Evolutionary conservation across 2,329 filamentous ascomycete species (phyloP).

Genomic region (Apiospora hydei): DNA sequence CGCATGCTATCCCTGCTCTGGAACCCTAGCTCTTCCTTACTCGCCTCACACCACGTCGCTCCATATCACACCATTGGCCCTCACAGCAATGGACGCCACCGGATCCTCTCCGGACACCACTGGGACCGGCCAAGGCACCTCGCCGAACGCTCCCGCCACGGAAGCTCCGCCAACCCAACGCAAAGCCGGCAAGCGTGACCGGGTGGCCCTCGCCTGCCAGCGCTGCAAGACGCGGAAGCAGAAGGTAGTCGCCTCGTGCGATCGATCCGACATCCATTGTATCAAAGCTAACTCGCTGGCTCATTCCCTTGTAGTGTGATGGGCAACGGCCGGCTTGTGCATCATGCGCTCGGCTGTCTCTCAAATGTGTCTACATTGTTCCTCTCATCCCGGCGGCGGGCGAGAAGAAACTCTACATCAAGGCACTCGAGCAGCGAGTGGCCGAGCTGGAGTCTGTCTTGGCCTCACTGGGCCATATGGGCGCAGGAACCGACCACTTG

Average conservation of each 20-base stretch:
- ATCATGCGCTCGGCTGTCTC: conserved; percentile 39
- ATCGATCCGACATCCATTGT: background rate
- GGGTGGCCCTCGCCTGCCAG: conserved; percentile 40
- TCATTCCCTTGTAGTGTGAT: conserved; percentile 34
- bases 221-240: conserved; percentile 42
- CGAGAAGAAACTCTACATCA: conserved; percentile 42
- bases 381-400: conserved; percentile 41
- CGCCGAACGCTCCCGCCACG: conserved; percentile 29
- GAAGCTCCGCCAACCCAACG: conserved; percentile 34
- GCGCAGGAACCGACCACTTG: conserved; percentile 35
- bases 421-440: conserved; percentile 39
- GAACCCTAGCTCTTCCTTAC: conserved; percentile 21
- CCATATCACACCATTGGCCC: conserved; percentile 29
- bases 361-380: conserved; percentile 43
- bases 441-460: conserved; percentile 39
- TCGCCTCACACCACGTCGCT: conserved; percentile 22
- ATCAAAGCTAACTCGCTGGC: background rate
- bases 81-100: conserved; percentile 31
- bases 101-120: conserved; percentile 37
- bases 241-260: conserved; percentile 33
- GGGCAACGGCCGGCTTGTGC: conserved; percentile 39
- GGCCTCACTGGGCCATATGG: conserved; percentile 36
- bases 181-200: conserved; percentile 39
- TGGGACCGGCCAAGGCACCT: conserved; percentile 31
- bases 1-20: conserved; percentile 24